These are phyloP conservation scores for Biscutella laevigata DNA, from an alignment of 441 rosid species.

Conservation along the genomic window DNA sequence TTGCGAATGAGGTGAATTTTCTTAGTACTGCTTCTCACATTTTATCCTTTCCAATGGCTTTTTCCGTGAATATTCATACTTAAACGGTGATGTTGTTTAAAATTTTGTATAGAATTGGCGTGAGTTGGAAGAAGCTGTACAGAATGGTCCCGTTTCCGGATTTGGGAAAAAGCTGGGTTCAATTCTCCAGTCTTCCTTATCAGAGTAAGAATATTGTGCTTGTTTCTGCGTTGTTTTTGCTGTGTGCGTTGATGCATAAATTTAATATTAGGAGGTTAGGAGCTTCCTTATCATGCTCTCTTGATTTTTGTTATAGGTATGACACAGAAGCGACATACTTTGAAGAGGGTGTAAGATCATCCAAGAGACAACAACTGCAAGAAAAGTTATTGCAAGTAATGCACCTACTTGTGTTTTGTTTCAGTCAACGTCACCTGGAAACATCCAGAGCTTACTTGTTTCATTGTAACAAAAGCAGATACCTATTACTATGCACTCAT, in stretches of 20 bases:
- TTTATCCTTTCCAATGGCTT: background rate
- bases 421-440: constrained; percentile 1
- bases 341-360: constrained; percentile 86
- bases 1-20: constrained; percentile 56
- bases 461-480: background rate
- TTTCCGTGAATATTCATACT: background rate
- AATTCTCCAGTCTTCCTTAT: constrained; percentile 43
- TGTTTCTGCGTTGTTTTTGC: constrained; percentile 3
- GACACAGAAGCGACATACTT: constrained; percentile 76
- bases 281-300: constrained; percentile 4
- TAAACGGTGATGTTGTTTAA: too few species aligned
- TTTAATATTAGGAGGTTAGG: background rate
- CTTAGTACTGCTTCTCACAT: background rate
- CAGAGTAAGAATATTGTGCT: constrained; percentile 47
- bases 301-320: constrained; percentile 42
- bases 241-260: constrained; percentile 1
- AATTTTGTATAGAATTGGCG: constrained; percentile 60
- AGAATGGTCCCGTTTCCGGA: constrained; percentile 55
- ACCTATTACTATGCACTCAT: constrained; percentile 1
- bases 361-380: constrained; percentile 77
- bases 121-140: constrained; percentile 67
- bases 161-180: constrained; percentile 87
- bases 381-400: constrained; percentile 86
- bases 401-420: constrained; percentile 7
- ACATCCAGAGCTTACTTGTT: background rate